Conservation (phyloP, 345 rosid genomes). For the Erysimum cheiranthoides region DNA sequence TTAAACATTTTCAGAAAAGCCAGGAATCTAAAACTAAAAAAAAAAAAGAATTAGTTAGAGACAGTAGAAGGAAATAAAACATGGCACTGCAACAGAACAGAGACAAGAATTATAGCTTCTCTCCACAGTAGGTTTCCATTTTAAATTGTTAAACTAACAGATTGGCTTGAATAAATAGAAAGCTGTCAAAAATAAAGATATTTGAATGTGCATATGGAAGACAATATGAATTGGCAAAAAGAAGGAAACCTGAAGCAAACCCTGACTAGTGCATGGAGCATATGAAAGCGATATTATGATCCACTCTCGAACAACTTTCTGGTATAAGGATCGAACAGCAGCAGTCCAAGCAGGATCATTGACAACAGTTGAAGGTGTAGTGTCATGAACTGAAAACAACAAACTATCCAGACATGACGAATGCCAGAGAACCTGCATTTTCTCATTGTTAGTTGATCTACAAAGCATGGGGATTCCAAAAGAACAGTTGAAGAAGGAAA, state of each 20-base stretch:
- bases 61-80: slow-evolving; percentile 26
- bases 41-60: neutral
- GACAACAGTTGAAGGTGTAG: slow-evolving; percentile 67
- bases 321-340: slow-evolving; percentile 85
- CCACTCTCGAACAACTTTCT: slow-evolving; percentile 90
- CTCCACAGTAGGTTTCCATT: slow-evolving; percentile 18
- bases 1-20: neutral
- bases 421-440: slow-evolving; percentile 93
- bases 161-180: slow-evolving; percentile 2
- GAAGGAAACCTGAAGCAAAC: slow-evolving; percentile 87
- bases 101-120: slow-evolving; percentile 26
- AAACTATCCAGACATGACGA: slow-evolving; percentile 90
- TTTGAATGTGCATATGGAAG: slow-evolving; percentile 18
- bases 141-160: slow-evolving; percentile 13
- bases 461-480: slow-evolving; percentile 5
- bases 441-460: slow-evolving; percentile 35
- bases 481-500: slow-evolving; percentile 19
- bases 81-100: slow-evolving; percentile 28
- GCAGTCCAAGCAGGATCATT: slow-evolving; percentile 90
- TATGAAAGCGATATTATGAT: slow-evolving; percentile 82
- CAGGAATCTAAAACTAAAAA: neutral
- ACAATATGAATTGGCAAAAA: slow-evolving; percentile 18
- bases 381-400: slow-evolving; percentile 78
- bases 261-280: slow-evolving; percentile 99
- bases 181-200: slow-evolving; percentile 9